Evolutionary conservation across 2,329 filamentous ascomycete genomes (phyloP).

Genomic region (Trichophyton mentagrophytes): DNA sequence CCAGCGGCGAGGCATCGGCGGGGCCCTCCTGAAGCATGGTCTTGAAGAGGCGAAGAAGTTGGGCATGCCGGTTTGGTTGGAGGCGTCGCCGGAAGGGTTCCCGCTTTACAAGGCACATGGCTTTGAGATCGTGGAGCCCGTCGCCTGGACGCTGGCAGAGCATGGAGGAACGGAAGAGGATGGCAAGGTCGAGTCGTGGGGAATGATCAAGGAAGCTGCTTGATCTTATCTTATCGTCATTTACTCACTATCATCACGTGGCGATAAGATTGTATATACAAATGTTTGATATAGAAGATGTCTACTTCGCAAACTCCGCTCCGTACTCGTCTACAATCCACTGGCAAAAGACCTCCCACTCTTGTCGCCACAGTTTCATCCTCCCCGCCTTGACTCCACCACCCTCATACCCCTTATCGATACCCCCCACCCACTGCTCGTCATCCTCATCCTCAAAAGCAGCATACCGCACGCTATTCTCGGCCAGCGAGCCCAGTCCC

Average conservation of each 20-base stretch:
- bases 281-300: too few relatives aligned
- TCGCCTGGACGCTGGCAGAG: constrained; percentile 10
- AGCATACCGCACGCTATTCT: constrained; percentile 86
- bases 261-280: too few relatives aligned
- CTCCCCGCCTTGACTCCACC: constrained; percentile 54
- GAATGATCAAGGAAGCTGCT: background rate
- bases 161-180: constrained; percentile 12
- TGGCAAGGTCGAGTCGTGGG: background rate
- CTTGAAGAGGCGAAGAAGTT: constrained; percentile 14
- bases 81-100: constrained; percentile 17
- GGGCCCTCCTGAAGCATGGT: constrained; percentile 18
- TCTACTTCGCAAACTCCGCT: constrained; percentile 3
- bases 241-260: background rate
- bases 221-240: background rate
- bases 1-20: constrained; percentile 20
- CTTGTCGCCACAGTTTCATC: constrained; percentile 62
- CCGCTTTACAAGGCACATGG: constrained; percentile 20
- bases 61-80: constrained; percentile 17
- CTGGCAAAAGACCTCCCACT: constrained; percentile 82
- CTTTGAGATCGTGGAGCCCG: constrained; percentile 16
- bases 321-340: constrained; percentile 75
- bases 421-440: constrained; percentile 57
- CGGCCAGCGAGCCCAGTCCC: constrained; percentile 71
- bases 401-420: constrained; percentile 54
- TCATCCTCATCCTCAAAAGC: constrained; percentile 68